Evolutionary conservation across 208 protist genomes (phyloP), one percentile per base, ranked within the genome.

Genomic region (Tritrichomonas musculus): DNA sequence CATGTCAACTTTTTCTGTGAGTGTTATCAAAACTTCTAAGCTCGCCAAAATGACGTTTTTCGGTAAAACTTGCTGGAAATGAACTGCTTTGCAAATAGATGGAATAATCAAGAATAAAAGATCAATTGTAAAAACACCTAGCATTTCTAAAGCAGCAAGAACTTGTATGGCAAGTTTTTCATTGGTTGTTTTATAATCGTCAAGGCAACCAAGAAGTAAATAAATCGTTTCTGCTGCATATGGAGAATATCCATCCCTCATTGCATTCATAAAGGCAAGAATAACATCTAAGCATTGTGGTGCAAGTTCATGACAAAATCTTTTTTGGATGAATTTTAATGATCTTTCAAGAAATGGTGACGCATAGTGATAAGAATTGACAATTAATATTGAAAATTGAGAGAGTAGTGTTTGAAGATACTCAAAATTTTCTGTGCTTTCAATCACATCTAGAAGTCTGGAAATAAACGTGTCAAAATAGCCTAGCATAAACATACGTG

Each of bases 391-490:
- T 22, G 77, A 53, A 50, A 44, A 88, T 0, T 47, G 39, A 39
- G 77, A 47, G 14, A 88, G 33, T 39, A 27, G 57, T 30, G 39
- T 47, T 47, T 60, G 0, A 0, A 88, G 3, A 20, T 88, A 20
- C 0, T 30, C 5, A n/a, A n/a, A n/a, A 36, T 88, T 47, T 57
- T 57, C 41, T 20, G 77, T 14, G 17, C 30, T 47, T 30, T 88
- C 77, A 20, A 88, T 60, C 1, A 88, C 47, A 39, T 53, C 47
- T 22, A 88, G 30, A 30, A 88, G 30, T 60, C 77, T 27, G 5
- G 41, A 57, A 88, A 88, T 47, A 57, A 88, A 88, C 11, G 33
- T 53, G 39, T 88, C 77, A 36, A 88, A 88, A 57, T 88, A 88
- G 27, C n/a, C 14, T 27, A 88, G 44, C n/a, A 57, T 14, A 60